phyloP scores from a whole-genome alignment of 2,329 filamentous ascomycete species.

The Teratosphaeria gauchensis region DNA sequence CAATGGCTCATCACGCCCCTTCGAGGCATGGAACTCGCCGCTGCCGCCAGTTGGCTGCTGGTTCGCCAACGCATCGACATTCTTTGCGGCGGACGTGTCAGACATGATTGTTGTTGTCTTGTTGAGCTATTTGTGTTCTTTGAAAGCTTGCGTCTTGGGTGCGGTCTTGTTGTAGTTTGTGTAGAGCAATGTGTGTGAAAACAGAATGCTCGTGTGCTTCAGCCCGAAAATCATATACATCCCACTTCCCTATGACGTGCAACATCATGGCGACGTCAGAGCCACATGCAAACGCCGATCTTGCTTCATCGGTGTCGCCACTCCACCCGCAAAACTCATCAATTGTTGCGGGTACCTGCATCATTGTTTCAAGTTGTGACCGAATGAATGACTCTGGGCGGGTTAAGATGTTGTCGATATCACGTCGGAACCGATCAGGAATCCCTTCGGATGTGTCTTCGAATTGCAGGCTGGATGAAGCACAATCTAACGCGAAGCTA shows the following conservation, averaged over 20 bases:
- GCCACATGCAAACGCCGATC: neutral
- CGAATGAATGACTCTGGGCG: too few species aligned
- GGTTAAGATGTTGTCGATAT: too few species aligned
- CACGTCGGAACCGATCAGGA: too few species aligned
- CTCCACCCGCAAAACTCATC: neutral
- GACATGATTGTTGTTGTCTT: slow-evolving; percentile 2
- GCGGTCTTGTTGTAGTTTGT: neutral
- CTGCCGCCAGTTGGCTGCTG: slow-evolving; percentile 38
- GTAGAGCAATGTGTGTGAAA: neutral
- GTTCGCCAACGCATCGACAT: slow-evolving; percentile 5
- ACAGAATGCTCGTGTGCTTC: neutral
- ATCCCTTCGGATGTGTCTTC: too few species aligned
- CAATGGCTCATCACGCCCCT: slow-evolving; percentile 44
- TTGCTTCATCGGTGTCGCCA: neutral
- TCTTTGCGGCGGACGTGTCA: slow-evolving; percentile 1
- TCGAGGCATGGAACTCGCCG: slow-evolving; percentile 43
- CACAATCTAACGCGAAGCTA: too few species aligned
- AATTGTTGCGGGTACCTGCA: neutral
- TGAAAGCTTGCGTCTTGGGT: neutral
- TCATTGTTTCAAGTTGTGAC: neutral
- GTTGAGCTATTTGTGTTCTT: neutral
- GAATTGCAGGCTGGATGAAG: too few species aligned
- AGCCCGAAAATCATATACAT: neutral
- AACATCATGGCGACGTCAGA: neutral
- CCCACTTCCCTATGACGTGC: neutral